phyloP scores from a whole-genome alignment of 495 filamentous ascomycete genomes.

The Talaromyces nanjingensis region DNA sequence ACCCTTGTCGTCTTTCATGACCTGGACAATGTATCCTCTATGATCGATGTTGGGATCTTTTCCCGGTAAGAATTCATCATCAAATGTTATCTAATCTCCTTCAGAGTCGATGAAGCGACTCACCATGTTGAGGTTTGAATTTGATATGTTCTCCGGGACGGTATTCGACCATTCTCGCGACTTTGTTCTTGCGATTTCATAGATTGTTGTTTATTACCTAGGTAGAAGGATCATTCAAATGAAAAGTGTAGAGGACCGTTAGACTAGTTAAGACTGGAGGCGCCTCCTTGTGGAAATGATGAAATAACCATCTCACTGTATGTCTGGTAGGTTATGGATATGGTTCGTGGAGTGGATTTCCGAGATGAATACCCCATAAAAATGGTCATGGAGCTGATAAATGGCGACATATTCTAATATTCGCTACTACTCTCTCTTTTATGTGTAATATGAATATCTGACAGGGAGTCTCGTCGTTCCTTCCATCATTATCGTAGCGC shows the following conservation, averaged over 20 bases:
- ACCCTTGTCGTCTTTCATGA: slow-evolving; percentile 4
- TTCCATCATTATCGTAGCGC: background rate
- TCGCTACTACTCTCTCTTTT: too few relatives aligned
- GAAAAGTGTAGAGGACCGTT: background rate
- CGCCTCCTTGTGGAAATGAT: background rate
- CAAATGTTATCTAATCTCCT: too few relatives aligned
- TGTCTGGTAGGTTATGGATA: too few relatives aligned
- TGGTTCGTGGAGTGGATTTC: background rate
- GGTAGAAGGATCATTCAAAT: background rate
- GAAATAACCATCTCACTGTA: slow-evolving; percentile 4
- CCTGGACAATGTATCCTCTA: slow-evolving; percentile 1
- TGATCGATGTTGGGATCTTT: slow-evolving; percentile 8
- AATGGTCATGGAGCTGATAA: background rate
- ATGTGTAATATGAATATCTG: background rate
- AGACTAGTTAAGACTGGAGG: too few relatives aligned
- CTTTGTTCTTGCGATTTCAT: background rate
- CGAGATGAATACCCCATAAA: background rate
- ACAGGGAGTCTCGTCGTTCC: background rate
- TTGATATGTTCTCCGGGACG: background rate
- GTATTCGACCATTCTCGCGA: slow-evolving; percentile 5
- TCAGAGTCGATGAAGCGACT: background rate
- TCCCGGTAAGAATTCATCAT: too few relatives aligned
- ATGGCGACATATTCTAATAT: background rate
- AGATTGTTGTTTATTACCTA: background rate
- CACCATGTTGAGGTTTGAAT: slow-evolving; percentile 7